These are phyloP conservation scores for Fraxinus velutina DNA, from an alignment of 305 asterid genomes.

Conservation along the genomic window DNA sequence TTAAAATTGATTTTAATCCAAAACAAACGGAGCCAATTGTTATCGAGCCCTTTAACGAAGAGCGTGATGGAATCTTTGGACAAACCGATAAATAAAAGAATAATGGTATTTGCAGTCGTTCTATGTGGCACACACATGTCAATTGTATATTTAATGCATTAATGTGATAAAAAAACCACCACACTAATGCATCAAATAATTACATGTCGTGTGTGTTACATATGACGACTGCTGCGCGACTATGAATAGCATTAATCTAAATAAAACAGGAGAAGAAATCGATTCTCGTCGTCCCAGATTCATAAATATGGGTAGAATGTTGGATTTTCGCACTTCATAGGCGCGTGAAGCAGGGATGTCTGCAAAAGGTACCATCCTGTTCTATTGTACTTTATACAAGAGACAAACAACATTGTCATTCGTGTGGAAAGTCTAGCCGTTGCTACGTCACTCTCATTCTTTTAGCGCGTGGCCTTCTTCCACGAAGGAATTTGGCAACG, in stretches of 20 bases:
- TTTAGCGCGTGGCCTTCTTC: neutral
- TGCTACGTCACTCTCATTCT: neutral
- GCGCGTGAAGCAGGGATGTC: slow-evolving; percentile 39
- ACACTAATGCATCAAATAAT: too few species aligned
- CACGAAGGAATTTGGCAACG: neutral
- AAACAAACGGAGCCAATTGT: neutral
- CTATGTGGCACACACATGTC: too few species aligned
- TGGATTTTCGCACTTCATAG: slow-evolving; percentile 17
- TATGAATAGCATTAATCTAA: too few species aligned
- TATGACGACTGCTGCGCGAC: too few species aligned
- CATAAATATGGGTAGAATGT: neutral
- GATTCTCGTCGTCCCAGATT: slow-evolving; percentile 16
- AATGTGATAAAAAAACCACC: too few species aligned
- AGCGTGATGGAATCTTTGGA: slow-evolving; percentile 57
- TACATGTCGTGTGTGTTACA: too few species aligned
- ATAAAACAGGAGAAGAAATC: slow-evolving; percentile 18
- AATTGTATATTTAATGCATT: too few species aligned
- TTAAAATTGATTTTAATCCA: too few species aligned
- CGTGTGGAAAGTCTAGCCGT: neutral
- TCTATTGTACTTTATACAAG: neutral
- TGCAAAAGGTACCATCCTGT: neutral
- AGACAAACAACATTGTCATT: neutral
- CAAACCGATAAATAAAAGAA: slow-evolving; percentile 28
- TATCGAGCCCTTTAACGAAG: slow-evolving; percentile 11
- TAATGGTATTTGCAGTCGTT: too few species aligned